These are phyloP conservation scores for Fraxinus quadrangulata DNA, from an alignment of 257 asterid species.

Conservation along the genomic window DNA sequence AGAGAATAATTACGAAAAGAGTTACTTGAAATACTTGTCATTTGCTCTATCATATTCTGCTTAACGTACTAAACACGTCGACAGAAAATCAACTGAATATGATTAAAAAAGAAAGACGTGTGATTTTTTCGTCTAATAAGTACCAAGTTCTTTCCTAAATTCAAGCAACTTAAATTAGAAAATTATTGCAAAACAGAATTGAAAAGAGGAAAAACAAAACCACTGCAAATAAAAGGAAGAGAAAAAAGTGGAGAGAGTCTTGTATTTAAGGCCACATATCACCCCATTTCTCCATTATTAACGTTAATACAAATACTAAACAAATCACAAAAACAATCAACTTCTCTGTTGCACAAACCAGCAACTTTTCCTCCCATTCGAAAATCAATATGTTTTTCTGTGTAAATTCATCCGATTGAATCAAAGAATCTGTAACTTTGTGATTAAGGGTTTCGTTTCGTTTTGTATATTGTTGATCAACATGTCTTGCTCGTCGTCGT, in stretches of 20 bases:
- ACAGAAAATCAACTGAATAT: neutral
- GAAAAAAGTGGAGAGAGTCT: constrained; percentile 46
- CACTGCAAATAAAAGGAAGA: constrained; percentile 17
- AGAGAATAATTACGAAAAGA: too few species aligned
- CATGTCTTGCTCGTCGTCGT: constrained; percentile 74
- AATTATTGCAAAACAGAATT: neutral
- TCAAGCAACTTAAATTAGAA: neutral
- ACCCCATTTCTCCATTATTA: constrained; percentile 1
- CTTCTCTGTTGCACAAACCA: constrained; percentile 14
- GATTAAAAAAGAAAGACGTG: neutral
- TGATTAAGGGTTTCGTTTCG: constrained; percentile 4
- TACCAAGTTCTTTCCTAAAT: neutral
- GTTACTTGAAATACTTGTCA: too few species aligned
- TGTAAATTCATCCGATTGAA: neutral
- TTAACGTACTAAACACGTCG: too few species aligned
- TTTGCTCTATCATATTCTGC: too few species aligned
- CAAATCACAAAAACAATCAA: constrained; percentile 20
- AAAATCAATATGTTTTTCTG: neutral
- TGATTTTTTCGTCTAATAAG: neutral
- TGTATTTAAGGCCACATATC: constrained; percentile 47
- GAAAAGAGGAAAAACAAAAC: neutral
- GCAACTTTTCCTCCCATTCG: constrained; percentile 4
- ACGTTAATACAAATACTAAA: neutral
- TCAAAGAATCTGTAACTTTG: neutral
- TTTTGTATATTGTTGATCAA: neutral